Percentiles rank a stretch among this genome's conserved stretches.
phyloP scores from a whole-genome alignment of 2,329 filamentous ascomycete genomes.

The Alternaria incomplexa region DNA sequence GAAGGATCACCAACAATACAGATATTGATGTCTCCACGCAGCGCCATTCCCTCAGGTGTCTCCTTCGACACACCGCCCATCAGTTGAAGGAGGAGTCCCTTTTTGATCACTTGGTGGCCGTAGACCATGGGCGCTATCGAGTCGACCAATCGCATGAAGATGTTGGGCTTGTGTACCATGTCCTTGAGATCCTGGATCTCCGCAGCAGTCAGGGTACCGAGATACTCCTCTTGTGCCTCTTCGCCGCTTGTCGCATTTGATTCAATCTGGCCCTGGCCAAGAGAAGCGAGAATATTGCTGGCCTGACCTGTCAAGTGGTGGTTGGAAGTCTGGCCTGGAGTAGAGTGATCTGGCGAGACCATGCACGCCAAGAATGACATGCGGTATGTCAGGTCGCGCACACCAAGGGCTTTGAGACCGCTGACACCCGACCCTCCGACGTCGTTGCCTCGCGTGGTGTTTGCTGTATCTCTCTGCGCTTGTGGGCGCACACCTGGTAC shows the following conservation, averaged over 20 bases:
- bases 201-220: slow-evolving; percentile 80
- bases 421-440: slow-evolving; percentile 83
- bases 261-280: slow-evolving; percentile 76
- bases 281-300: slow-evolving; percentile 80
- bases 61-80: slow-evolving; percentile 95
- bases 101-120: slow-evolving; percentile 96
- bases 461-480: slow-evolving; percentile 81
- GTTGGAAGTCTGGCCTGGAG: slow-evolving; percentile 74
- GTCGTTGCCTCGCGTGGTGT: slow-evolving; percentile 74
- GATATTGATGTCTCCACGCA: slow-evolving; percentile 98
- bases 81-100: slow-evolving; percentile 89
- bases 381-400: slow-evolving; percentile 92
- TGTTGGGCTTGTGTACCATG: slow-evolving; percentile 95
- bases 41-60: slow-evolving; percentile 91
- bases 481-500: slow-evolving; percentile 85
- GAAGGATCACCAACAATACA: slow-evolving; percentile 97
- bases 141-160: slow-evolving; percentile 90
- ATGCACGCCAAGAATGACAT: slow-evolving; percentile 97
- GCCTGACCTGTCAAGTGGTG: slow-evolving; percentile 74
- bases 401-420: slow-evolving; percentile 89
- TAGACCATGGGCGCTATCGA: slow-evolving; percentile 97
- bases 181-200: slow-evolving; percentile 91
- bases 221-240: slow-evolving; percentile 83
- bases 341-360: slow-evolving; percentile 87
- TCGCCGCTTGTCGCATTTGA: slow-evolving; percentile 70